Base-by-base conservation (phyloP, 2,329 filamentous ascomycete genomes). In the Exophiala viscosa region DNA sequence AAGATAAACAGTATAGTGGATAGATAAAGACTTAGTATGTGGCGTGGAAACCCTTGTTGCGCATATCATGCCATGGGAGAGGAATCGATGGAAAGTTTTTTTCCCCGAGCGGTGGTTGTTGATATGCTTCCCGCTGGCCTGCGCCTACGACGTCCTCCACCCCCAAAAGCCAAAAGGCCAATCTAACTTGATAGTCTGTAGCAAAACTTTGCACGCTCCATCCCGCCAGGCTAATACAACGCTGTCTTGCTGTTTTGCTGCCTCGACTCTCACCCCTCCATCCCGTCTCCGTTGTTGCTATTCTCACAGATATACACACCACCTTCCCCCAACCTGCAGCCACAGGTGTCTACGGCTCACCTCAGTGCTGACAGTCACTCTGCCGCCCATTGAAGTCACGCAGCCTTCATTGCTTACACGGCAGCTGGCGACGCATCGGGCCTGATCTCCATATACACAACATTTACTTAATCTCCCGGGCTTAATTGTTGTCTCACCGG, bases 151-250 rank as follows among this genome's bases (percentile, higher is more conserved):
- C 23, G 36, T 23, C 43, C 17, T 33, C 48, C 38, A 28, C 23
- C 20, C 14, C 39, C 44, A 48, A 48, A 43, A 33, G 38, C 39
- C 38, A 31, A 14, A 33, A 45, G 33, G 45, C 53, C 48, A 56
- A 57, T 57, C 55, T 57, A 54, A 54, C 51, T 54, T 54, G 51
- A 52, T 53, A 54, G 23, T 28, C 23, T 28, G 23, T 28, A 28
- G 48, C 54, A 54, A 57, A 55, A 47, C 54, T 57, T 41, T 57
- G 50, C 54, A 48, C 54, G 36, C 54, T 57, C 49, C 45, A 50
- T 51, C 44, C 32, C 31, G 32, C 38, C 35, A 28, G 40, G 40
- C 17, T 41, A 32, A 31, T 17, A 13, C 31, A 36, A 20, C 3
- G 34, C 52, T 28, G 23, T 36, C 15, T 15, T 17, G 5, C 35